Conservation (phyloP, 495 filamentous ascomycete genomes). For the Talaromyces thailandensis region DNA sequence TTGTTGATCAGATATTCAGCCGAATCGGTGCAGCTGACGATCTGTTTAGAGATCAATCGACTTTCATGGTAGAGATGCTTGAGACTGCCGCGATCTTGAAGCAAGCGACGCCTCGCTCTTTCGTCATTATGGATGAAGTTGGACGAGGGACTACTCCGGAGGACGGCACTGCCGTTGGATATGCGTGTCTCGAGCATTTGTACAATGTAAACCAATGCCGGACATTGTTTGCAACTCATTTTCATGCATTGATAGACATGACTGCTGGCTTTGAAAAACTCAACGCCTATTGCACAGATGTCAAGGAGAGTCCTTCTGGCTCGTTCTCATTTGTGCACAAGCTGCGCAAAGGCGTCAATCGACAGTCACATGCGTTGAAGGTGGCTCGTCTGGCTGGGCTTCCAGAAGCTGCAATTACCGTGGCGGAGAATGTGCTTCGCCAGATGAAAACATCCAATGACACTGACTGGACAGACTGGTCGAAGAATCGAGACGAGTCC, state of each 20-base stretch:
- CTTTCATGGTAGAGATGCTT: constrained; percentile 70
- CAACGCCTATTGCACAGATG: constrained; percentile 82
- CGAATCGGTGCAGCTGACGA: constrained; percentile 90
- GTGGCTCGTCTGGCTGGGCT: constrained; percentile 81
- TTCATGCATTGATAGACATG: constrained; percentile 78
- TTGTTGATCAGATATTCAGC: constrained; percentile 90
- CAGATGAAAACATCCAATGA: constrained; percentile 1
- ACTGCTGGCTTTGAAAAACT: constrained; percentile 52
- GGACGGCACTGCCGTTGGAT: constrained; percentile 84
- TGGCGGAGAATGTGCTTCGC: constrained; percentile 35
- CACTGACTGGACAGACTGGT: not conserved
- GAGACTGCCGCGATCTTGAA: constrained; percentile 45
- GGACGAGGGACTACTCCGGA: constrained; percentile 88
- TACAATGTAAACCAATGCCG: constrained; percentile 66
- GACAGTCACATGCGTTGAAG: constrained; percentile 80
- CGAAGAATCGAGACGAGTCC: not conserved
- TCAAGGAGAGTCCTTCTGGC: constrained; percentile 55
- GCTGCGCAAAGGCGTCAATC: constrained; percentile 74
- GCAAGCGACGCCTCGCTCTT: constrained; percentile 45
- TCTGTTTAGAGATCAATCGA: constrained; percentile 83
- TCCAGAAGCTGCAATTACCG: constrained; percentile 48
- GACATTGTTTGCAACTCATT: constrained; percentile 90
- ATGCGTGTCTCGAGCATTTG: constrained; percentile 77
- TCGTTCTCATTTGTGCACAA: constrained; percentile 81
- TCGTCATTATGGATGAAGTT: constrained; percentile 99